These are phyloP conservation scores for Fusarium setosum DNA, from an alignment of 2,329 filamentous ascomycete species.

Conservation along the genomic window DNA sequence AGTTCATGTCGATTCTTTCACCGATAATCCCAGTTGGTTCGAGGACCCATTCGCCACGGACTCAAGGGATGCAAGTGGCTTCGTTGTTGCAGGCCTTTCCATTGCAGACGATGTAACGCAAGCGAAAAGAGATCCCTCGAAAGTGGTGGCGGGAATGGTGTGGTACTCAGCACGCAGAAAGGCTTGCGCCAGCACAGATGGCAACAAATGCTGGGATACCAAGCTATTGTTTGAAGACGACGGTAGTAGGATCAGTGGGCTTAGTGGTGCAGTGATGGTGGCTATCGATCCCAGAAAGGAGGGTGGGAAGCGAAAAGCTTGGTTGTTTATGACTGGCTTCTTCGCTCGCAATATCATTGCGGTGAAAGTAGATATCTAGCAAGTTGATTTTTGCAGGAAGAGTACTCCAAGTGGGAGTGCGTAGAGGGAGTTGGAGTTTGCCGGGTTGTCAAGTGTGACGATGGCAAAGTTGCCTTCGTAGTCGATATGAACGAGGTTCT, in stretches of 20 bases:
- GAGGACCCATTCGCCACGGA: slow-evolving; percentile 60
- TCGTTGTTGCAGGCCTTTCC: slow-evolving; percentile 61
- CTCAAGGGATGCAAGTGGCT: slow-evolving; percentile 63
- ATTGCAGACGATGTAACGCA: slow-evolving; percentile 51
- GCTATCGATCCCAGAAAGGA: slow-evolving; percentile 60
- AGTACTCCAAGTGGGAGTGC: no score
- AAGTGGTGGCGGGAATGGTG: slow-evolving; percentile 57
- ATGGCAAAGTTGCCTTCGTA: no score
- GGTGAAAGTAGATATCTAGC: slow-evolving; percentile 55
- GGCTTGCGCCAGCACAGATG: neutral
- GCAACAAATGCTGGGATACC: no score
- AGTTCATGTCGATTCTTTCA: slow-evolving; percentile 55
- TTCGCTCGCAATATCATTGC: slow-evolving; percentile 61
- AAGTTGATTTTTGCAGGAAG: no score
- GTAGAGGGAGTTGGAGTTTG: no score
- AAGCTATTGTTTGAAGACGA: slow-evolving; percentile 69
- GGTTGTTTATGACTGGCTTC: slow-evolving; percentile 70
- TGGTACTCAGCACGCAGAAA: slow-evolving; percentile 48
- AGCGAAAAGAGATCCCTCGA: slow-evolving; percentile 47
- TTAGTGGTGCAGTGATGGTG: slow-evolving; percentile 64
- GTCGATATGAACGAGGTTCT: no score
- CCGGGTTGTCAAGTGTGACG: no score
- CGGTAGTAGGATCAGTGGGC: slow-evolving; percentile 59
- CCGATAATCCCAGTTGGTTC: slow-evolving; percentile 71
- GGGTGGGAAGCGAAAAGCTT: slow-evolving; percentile 59